These are phyloP conservation scores for Helminthosporium solani DNA, from an alignment of 2,329 filamentous ascomycete species.

Conservation along the genomic window DNA sequence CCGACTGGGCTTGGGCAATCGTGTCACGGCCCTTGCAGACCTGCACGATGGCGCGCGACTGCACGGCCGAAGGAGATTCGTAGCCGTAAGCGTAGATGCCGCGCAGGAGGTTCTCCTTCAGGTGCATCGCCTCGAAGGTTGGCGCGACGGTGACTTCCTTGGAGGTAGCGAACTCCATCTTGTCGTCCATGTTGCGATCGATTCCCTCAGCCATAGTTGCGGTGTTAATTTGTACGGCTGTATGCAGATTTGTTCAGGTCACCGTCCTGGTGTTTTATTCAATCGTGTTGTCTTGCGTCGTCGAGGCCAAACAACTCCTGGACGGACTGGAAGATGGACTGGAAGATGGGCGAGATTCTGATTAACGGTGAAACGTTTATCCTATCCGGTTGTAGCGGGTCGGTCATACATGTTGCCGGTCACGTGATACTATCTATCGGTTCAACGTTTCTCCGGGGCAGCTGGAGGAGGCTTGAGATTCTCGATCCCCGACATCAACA, in stretches of 20 bases:
- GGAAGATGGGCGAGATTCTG: too few relatives aligned
- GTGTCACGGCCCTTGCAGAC: constrained; percentile 99
- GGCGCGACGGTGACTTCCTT: constrained; percentile 96
- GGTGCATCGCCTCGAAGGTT: constrained; percentile 72
- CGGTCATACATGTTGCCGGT: too few relatives aligned
- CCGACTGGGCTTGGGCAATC: constrained; percentile 96
- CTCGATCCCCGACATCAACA: background rate
- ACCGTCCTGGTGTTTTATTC: too few relatives aligned
- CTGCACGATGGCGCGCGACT: constrained; percentile 97
- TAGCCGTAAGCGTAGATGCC: constrained; percentile 99
- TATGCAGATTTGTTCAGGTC: constrained; percentile 10
- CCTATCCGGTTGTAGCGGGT: too few relatives aligned
- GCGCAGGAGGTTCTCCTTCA: constrained; percentile 95
- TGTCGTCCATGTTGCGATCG: constrained; percentile 90
- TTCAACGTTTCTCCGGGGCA: background rate
- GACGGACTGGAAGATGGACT: too few relatives aligned
- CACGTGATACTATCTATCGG: too few relatives aligned
- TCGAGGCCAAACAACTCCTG: too few relatives aligned
- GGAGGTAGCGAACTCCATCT: constrained; percentile 97
- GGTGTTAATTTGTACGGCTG: background rate
- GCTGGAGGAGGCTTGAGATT: background rate
- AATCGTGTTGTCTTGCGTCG: too few relatives aligned
- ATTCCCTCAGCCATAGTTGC: constrained; percentile 84
- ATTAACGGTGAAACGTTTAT: too few relatives aligned
- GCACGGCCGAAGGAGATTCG: constrained; percentile 95